Base-by-base conservation (phyloP, 2,329 filamentous ascomycete genomes). In the Aspergillus pseudoglaucus region DNA sequence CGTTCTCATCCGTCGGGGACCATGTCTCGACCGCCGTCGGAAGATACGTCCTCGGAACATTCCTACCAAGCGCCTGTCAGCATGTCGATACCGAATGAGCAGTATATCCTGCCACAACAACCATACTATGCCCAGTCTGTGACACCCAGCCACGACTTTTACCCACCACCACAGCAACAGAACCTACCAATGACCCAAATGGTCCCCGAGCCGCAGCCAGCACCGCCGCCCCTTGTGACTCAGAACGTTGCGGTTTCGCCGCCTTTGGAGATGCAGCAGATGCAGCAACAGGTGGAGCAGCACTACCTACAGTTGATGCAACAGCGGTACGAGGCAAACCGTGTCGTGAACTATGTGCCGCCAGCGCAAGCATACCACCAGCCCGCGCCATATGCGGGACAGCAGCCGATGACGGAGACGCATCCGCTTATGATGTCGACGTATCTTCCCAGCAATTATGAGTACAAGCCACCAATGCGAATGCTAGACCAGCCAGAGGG, bases 401-500 rank as follows among this genome's bases (percentile, higher is more conserved):
- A 30, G 23, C 57, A 64, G 25, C 62, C 63, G n/a, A 48, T 64
- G 40, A 56, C 57, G 4, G 59, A 63, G 6, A 57, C 59, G 17
- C 59, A 63, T 40, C 54, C 63, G 10, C 57, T 67, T 46, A 63
- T 68, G 57, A 54, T 64, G 43, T 55, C 61, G 10, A 30, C 25
- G 38, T 67, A 66, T 48, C 55, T 62, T 47, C 57, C 59, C 22
- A 30, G 10, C 25, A 60, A 59, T 52, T 63, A 60, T 48, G 56
- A 63, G 47, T 67, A 62, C 47, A 69, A 69, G 50, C 50, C 58
- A 53, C 59, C 57, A 25, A 48, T 59, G 41, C 62, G 64, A 44
- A 58, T 69, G 25, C 55, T 69, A 48, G 64, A 66, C 45, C 65
- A 67, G 54, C 59, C 65, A 47, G 67, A 68, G 50, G 67, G 66